Base-by-base conservation (phyloP, 2,329 filamentous ascomycete species). In the Penicillium sp. region DNA sequence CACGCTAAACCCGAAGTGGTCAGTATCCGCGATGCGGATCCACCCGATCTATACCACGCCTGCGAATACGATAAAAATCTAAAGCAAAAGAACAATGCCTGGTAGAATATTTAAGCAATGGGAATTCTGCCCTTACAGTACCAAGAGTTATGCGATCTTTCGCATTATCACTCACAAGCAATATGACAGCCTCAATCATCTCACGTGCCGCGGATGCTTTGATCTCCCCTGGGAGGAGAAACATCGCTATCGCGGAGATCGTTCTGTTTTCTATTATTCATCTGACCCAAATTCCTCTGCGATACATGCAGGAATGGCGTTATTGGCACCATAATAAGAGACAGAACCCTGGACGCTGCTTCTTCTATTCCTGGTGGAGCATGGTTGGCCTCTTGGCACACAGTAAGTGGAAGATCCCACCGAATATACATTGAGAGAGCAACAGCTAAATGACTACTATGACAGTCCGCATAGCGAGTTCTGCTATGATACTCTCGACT, bases 251-350 rank as follows among this genome's bases (percentile, higher is more conserved):
- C n/a, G 53, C 58, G 8, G 60, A 67, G 27, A 20, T 67, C 7
- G 36, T 53, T 2, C 44, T 67, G 16, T 67, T 63, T 39, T 65
- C 61, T 2, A 13, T 56, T 16, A 60, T 67, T 4, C 59, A 60
- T 7, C 2, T 61, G 22, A 27, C 51, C 11, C 65, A 66, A 16
- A 52, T 63, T 11, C 18, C 50, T n/a, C 56, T 55, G 10, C 53
- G 63, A 35, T 67, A 51, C 28, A 50, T 58, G 28, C 64, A 67
- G 40, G 63, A 66, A 47, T 62, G 58, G 54, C 51, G 47, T 7
- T 66, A 65, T 46, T 67, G 64, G 64, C 63, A 66, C 36, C 62
- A 67, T 39, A 47, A 27, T 10, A 65, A 55, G 38, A 54, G 42
- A 1, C 54, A 55, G 45, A 50, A 44, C 13, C 31, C 39, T 14